A percentile compares a stretch with the other conserved stretches of the same genome.
phyloP scores from a whole-genome alignment of 306 rosid genomes.

The Dicorynia guianensis region DNA sequence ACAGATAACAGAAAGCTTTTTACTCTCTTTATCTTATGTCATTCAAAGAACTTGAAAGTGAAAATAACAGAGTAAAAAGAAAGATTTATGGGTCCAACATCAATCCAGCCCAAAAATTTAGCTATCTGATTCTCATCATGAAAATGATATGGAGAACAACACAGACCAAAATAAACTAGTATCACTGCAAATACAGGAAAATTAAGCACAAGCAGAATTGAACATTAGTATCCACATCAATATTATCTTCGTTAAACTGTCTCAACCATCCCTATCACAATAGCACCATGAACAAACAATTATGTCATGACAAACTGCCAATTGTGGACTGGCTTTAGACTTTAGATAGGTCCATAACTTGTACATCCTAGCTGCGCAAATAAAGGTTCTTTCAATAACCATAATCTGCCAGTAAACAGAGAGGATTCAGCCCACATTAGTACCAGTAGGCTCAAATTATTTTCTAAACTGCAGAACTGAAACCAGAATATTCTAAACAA shows the following conservation, averaged over 20 bases:
- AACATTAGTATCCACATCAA: slow-evolving; percentile 9
- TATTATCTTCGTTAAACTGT: slow-evolving; percentile 33
- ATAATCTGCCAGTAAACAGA: slow-evolving; percentile 1
- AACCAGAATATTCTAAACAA: too few relatives aligned
- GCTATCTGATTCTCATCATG: slow-evolving; percentile 23
- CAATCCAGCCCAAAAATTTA: not conserved
- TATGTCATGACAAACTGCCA: not conserved
- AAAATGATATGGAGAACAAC: slow-evolving; percentile 23
- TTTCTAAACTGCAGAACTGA: too few relatives aligned
- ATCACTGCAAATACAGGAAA: slow-evolving; percentile 10
- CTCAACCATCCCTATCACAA: slow-evolving; percentile 26
- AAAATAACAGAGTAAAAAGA: slow-evolving; percentile 12
- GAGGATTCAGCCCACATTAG: not conserved
- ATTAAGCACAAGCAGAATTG: not conserved
- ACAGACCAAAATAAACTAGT: not conserved
- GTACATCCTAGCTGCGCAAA: slow-evolving; percentile 12
- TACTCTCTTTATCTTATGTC: not conserved
- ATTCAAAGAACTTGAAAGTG: not conserved
- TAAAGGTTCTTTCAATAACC: slow-evolving; percentile 5
- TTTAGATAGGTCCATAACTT: slow-evolving; percentile 15
- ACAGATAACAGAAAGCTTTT: slow-evolving; percentile 17
- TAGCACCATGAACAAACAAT: slow-evolving; percentile 7
- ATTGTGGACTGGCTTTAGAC: slow-evolving; percentile 25
- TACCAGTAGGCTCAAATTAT: not conserved
- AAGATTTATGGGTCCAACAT: not conserved